A percentile compares a stretch with the other conserved stretches of the same genome.
Conservation (phyloP, 1,284 basidiomycete species). For the Polyporus tsugae region DNA sequence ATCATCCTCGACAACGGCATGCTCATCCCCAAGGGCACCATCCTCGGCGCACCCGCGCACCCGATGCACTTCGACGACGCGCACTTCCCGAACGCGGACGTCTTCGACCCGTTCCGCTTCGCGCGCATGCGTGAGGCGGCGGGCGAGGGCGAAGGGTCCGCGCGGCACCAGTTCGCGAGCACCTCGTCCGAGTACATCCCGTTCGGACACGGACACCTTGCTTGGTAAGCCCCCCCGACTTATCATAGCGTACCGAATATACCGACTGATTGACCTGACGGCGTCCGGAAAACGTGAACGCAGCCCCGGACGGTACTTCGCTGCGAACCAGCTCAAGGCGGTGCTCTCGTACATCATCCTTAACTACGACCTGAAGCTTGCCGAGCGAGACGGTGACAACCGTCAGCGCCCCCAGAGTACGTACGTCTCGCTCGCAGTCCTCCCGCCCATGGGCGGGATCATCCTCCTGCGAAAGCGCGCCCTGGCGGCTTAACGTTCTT, state of each 20-base stretch:
- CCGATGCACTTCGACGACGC: constrained; percentile 50
- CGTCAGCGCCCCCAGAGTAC: not conserved
- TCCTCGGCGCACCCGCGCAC: constrained; percentile 49
- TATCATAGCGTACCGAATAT: too few relatives aligned
- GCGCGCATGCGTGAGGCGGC: constrained; percentile 25
- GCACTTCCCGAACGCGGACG: constrained; percentile 37
- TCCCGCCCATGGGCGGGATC: constrained; percentile 1
- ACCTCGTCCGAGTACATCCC: constrained; percentile 37
- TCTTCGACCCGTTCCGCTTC: constrained; percentile 47
- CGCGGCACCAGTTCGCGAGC: constrained; percentile 36
- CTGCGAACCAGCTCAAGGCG: constrained; percentile 28
- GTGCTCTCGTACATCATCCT: constrained; percentile 29
- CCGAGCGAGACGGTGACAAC: not conserved
- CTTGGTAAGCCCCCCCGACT: constrained; percentile 37
- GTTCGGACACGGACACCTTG: constrained; percentile 43
- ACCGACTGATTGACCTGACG: too few relatives aligned
- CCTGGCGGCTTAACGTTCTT: not conserved
- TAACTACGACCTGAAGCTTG: constrained; percentile 28
- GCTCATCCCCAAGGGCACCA: constrained; percentile 39
- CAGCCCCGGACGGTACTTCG: constrained; percentile 34
- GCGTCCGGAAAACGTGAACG: not conserved
- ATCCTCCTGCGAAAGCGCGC: constrained; percentile 3
- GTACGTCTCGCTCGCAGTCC: not conserved
- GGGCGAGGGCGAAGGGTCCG: constrained; percentile 19
- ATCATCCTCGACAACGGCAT: constrained; percentile 46